These are phyloP conservation scores for Eucommia ulmoides DNA, from an alignment of 257 asterid genomes.

Conservation along the genomic window DNA sequence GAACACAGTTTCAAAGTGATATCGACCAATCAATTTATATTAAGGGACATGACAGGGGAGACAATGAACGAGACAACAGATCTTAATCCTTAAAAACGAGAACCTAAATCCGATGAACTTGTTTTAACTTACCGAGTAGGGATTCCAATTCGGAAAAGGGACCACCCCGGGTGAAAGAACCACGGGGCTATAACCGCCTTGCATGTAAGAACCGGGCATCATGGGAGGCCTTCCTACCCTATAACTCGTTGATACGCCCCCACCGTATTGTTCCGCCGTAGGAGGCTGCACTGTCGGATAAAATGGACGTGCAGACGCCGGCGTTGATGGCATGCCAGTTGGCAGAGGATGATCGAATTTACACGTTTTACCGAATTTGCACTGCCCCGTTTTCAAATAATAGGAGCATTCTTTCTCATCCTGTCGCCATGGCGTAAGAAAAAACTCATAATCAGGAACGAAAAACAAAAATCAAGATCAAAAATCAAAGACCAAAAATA, in stretches of 20 bases:
- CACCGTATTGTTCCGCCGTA: conserved; percentile 66
- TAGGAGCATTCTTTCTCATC: conserved; percentile 91
- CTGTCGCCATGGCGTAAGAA: conserved; percentile 21
- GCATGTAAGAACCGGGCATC: conserved; percentile 53
- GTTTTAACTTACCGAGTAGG: conserved; percentile 51
- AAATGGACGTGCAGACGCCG: conserved; percentile 34
- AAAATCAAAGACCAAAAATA: not conserved
- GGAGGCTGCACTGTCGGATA: conserved; percentile 57
- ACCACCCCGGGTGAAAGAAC: conserved; percentile 65
- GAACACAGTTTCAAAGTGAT: too few species aligned
- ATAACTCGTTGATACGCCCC: conserved; percentile 73
- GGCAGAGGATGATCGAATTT: conserved; percentile 96
- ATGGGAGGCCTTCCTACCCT: conserved; percentile 57
- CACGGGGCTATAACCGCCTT: conserved; percentile 70
- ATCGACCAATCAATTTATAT: too few species aligned
- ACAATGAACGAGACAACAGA: conserved; percentile 42
- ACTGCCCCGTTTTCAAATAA: conserved; percentile 76
- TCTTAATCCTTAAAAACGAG: conserved; percentile 3
- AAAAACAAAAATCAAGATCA: not conserved
- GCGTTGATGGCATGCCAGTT: conserved; percentile 35
- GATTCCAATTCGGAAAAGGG: conserved; percentile 66
- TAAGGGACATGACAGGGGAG: conserved; percentile 40
- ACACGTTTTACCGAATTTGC: conserved; percentile 90
- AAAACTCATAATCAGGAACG: not conserved
- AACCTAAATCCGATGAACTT: too few species aligned